A percentile compares a stretch with the other conserved stretches of the same genome.
Conservation (phyloP, 257 asterid genomes). For the Fraxinus cuspidata region DNA sequence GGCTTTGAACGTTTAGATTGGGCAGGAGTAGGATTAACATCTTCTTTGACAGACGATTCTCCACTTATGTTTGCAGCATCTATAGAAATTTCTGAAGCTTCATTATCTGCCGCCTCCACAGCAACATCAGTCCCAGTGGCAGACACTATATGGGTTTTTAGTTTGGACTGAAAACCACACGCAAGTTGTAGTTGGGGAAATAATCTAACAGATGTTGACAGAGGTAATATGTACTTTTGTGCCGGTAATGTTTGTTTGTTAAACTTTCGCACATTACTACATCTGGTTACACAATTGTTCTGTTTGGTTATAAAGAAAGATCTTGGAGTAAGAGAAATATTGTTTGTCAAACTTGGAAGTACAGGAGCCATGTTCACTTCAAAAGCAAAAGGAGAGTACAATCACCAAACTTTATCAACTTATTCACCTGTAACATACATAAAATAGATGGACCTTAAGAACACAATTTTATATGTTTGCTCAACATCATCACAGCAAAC, state of each 20-base stretch:
- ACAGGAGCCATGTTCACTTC: slow-evolving; percentile 59
- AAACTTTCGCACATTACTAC: slow-evolving; percentile 42
- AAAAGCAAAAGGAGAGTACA: slow-evolving; percentile 22
- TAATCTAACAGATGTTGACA: slow-evolving; percentile 73
- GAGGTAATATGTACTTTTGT: slow-evolving; percentile 54
- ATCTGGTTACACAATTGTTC: slow-evolving; percentile 44
- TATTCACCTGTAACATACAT: slow-evolving; percentile 43
- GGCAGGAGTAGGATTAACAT: slow-evolving; percentile 30
- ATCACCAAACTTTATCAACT: slow-evolving; percentile 35
- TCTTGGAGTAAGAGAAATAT: slow-evolving; percentile 45
- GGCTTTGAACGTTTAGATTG: slow-evolving; percentile 62
- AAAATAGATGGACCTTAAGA: neutral
- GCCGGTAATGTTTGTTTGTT: slow-evolving; percentile 46
- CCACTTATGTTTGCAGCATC: slow-evolving; percentile 38
- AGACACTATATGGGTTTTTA: slow-evolving; percentile 37
- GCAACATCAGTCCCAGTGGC: slow-evolving; percentile 79
- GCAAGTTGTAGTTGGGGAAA: slow-evolving; percentile 77
- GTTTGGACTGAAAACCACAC: slow-evolving; percentile 44
- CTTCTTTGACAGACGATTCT: slow-evolving; percentile 46
- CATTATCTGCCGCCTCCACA: slow-evolving; percentile 55
- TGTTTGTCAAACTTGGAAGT: slow-evolving; percentile 48
- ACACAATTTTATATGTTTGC: neutral
- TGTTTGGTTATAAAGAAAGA: slow-evolving; percentile 39
- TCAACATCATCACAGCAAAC: neutral
- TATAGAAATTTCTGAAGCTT: slow-evolving; percentile 33